Percentiles rank a stretch among this genome's conserved stretches.
phyloP scores from a whole-genome alignment of 139 green algal species.

The Tetraselmis chui region DNA sequence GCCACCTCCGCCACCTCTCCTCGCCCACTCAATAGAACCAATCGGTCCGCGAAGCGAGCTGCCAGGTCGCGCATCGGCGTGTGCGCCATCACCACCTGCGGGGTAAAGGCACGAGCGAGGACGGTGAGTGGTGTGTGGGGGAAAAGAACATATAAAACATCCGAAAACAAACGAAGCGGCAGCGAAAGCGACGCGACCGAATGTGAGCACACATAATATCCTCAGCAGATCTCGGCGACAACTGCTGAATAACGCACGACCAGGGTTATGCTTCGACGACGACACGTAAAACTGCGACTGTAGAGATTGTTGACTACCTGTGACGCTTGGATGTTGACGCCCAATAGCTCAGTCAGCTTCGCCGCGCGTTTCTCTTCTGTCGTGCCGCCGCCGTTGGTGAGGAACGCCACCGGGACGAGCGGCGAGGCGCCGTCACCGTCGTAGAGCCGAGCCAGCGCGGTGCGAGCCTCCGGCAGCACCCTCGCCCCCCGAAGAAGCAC shows the following conservation, averaged over 20 bases:
- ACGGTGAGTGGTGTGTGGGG: background rate
- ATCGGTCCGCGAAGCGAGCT: constrained; percentile 24
- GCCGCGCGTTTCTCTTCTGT: constrained; percentile 59
- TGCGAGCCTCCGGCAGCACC: constrained; percentile 39
- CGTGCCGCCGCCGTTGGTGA: constrained; percentile 78
- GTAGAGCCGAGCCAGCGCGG: constrained; percentile 47
- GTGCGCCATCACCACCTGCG: constrained; percentile 72
- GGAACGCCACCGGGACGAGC: constrained; percentile 45
- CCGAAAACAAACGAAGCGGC: too few relatives aligned
- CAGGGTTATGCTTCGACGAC: too few relatives aligned
- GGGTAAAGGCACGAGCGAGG: background rate
- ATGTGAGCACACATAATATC: too few relatives aligned
- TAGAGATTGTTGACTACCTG: constrained; percentile 33
- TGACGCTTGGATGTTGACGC: constrained; percentile 38
- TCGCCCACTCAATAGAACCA: constrained; percentile 58
- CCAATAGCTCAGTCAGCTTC: constrained; percentile 60
- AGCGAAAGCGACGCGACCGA: too few relatives aligned
- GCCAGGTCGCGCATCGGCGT: constrained; percentile 58
- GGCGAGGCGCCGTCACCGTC: constrained; percentile 14
- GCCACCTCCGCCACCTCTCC: constrained; percentile 47
- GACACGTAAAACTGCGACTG: too few relatives aligned
- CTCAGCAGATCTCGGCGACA: too few relatives aligned
- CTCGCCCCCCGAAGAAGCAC: constrained; percentile 57
- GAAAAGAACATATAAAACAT: constrained; percentile 1
- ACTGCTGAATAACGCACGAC: too few relatives aligned